Percentiles rank a stretch among this genome's conserved stretches.
phyloP scores from a whole-genome alignment of 177 flowering plant species.

The Vitis hybrid region DNA sequence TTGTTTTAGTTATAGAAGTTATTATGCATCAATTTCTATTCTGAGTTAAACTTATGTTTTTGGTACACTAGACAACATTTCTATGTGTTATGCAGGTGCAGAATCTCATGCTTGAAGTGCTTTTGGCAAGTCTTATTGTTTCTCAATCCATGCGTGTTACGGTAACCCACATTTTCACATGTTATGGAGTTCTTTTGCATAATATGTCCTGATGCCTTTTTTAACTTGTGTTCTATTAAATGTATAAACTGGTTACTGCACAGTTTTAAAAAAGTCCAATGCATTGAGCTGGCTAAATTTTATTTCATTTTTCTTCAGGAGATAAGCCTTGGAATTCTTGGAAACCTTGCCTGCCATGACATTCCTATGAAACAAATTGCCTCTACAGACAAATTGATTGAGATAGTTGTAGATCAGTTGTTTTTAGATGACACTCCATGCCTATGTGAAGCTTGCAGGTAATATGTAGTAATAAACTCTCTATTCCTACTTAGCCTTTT shows the following conservation, averaged over 20 bases:
- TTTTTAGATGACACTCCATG: conserved; percentile 77
- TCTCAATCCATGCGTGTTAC: conserved; percentile 56
- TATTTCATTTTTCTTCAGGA: conserved; percentile 47
- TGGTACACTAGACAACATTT: conserved; percentile 4
- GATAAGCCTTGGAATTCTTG: conserved; percentile 87
- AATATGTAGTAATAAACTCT: conserved; percentile 8
- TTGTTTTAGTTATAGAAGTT: not conserved
- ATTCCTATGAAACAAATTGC: conserved; percentile 49
- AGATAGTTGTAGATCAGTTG: conserved; percentile 59
- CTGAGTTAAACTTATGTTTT: not conserved
- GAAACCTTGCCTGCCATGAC: conserved; percentile 92
- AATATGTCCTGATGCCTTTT: too few relatives aligned
- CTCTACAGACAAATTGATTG: conserved; percentile 53
- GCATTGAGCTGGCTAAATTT: not conserved
- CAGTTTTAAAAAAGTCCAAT: not conserved
- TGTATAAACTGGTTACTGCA: not conserved
- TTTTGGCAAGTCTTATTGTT: conserved; percentile 63
- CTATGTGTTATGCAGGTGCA: conserved; percentile 48
- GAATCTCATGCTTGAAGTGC: conserved; percentile 81
- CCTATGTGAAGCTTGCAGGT: conserved; percentile 81
- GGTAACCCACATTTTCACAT: conserved; percentile 34
- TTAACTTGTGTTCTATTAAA: not conserved
- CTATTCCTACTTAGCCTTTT: not conserved
- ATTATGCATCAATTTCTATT: not conserved
- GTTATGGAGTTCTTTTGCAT: not conserved